phyloP scores from a whole-genome alignment of 257 asterid species.

The Schizonepeta tenuifolia region DNA sequence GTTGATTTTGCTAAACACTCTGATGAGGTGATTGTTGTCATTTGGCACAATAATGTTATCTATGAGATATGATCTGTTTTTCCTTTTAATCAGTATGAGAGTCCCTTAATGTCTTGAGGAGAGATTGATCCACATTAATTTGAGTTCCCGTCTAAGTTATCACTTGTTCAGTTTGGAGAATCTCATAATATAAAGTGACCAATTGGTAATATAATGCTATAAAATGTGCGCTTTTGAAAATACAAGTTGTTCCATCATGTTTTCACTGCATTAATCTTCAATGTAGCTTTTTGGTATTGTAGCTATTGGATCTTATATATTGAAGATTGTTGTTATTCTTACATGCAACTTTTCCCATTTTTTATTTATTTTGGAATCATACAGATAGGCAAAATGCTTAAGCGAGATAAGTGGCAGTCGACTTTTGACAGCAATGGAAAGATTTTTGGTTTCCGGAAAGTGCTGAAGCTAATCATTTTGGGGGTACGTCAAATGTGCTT shows the following conservation, averaged over 20 bases:
- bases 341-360: conserved; percentile 13
- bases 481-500: conserved; percentile 64
- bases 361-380: conserved; percentile 32
- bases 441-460: conserved; percentile 80
- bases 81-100: conserved; percentile 3
- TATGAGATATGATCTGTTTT: conserved; percentile 15
- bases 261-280: conserved; percentile 20
- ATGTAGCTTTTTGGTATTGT: conserved; percentile 8
- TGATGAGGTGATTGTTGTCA: not conserved
- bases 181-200: not conserved
- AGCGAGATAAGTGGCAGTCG: conserved; percentile 97
- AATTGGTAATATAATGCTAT: conserved; percentile 19
- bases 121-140: not conserved
- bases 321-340: conserved; percentile 23
- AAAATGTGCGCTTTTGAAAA: not conserved
- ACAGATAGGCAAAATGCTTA: conserved; percentile 93
- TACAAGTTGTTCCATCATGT: conserved; percentile 17
- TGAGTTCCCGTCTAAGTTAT: conserved; percentile 2
- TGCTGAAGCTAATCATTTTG: conserved; percentile 79
- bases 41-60: conserved; percentile 16
- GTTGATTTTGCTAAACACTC: conserved; percentile 5
- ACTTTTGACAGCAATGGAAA: conserved; percentile 87
- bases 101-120: conserved; percentile 2
- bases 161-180: conserved; percentile 14
- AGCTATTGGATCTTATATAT: conserved; percentile 7